Percentiles rank a stretch among this genome's conserved stretches.
Conservation (phyloP, 176 grass and related monocot genomes). For the Avena insularis region DNA sequence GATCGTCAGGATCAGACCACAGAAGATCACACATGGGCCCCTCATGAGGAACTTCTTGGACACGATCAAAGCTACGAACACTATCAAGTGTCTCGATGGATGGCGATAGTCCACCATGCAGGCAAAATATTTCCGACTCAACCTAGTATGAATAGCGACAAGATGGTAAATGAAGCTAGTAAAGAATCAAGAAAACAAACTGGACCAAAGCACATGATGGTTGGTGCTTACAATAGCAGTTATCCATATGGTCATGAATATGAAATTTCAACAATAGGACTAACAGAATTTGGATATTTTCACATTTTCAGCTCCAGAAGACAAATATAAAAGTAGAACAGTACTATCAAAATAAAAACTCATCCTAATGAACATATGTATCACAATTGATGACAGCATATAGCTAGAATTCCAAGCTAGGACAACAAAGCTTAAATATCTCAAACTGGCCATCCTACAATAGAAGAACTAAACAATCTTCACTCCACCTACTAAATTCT, state of each 20-base stretch:
- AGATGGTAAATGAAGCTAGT: not conserved
- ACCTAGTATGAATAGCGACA: constrained; percentile 41
- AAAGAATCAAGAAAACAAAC: not conserved
- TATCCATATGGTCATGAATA: not conserved
- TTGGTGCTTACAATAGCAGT: not conserved
- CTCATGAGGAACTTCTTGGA: constrained; percentile 73
- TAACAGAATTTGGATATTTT: not conserved
- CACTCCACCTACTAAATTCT: not conserved
- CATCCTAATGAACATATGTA: not conserved
- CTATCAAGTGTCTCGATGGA: constrained; percentile 69
- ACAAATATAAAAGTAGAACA: not conserved
- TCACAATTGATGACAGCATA: not conserved
- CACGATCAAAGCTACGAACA: constrained; percentile 67
- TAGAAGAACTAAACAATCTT: not conserved
- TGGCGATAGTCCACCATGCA: constrained; percentile 68
- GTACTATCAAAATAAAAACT: not conserved
- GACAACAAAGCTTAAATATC: not conserved
- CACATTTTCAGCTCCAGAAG: not conserved
- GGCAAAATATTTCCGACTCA: constrained; percentile 71
- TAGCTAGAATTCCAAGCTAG: not conserved
- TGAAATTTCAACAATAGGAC: not conserved
- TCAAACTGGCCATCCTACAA: not conserved
- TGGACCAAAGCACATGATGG: not conserved
- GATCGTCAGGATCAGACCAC: constrained; percentile 71
- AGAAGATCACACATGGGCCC: constrained; percentile 73